Evolutionary conservation across 176 grass and related monocot genomes (phyloP).

Genomic region (Cenchrus fungigraminus): DNA sequence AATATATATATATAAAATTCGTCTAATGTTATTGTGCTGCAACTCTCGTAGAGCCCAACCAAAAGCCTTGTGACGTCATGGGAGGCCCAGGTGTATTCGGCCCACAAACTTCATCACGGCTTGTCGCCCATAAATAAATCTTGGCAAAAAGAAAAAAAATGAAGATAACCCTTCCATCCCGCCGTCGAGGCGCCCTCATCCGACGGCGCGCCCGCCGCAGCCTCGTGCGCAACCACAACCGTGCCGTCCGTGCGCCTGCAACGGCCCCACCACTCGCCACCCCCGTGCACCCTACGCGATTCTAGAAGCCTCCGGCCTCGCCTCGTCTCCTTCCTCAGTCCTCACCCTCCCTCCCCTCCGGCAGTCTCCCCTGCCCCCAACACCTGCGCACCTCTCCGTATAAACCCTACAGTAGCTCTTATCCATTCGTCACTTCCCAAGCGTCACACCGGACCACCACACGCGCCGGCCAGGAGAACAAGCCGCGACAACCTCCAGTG

Average conservation of each 20-base stretch:
- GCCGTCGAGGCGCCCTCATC: slow-evolving; percentile 20
- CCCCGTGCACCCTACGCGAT: slow-evolving; percentile 31
- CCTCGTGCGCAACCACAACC: background rate
- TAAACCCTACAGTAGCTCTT: slow-evolving; percentile 60
- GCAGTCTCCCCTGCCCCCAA: background rate
- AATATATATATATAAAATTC: too few relatives aligned
- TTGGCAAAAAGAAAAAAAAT: too few relatives aligned
- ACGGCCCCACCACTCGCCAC: slow-evolving; percentile 24
- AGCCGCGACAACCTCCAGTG: background rate
- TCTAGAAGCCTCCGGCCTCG: slow-evolving; percentile 47
- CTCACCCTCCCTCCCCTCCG: background rate
- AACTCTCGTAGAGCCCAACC: too few relatives aligned
- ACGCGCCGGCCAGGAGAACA: background rate
- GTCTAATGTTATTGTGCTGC: too few relatives aligned
- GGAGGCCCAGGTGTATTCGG: too few relatives aligned
- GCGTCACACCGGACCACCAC: slow-evolving; percentile 25
- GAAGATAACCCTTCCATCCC: background rate
- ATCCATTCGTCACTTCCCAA: slow-evolving; percentile 38
- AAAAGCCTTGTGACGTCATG: too few relatives aligned
- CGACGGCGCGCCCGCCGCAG: slow-evolving; percentile 24
- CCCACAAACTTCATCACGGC: too few relatives aligned
- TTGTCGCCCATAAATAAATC: too few relatives aligned
- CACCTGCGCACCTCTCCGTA: slow-evolving; percentile 9
- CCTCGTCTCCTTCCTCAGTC: slow-evolving; percentile 22
- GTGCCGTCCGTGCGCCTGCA: background rate